Evolutionary conservation across 306 rosid species (phyloP).

Genomic region (Cucumis melo): DNA sequence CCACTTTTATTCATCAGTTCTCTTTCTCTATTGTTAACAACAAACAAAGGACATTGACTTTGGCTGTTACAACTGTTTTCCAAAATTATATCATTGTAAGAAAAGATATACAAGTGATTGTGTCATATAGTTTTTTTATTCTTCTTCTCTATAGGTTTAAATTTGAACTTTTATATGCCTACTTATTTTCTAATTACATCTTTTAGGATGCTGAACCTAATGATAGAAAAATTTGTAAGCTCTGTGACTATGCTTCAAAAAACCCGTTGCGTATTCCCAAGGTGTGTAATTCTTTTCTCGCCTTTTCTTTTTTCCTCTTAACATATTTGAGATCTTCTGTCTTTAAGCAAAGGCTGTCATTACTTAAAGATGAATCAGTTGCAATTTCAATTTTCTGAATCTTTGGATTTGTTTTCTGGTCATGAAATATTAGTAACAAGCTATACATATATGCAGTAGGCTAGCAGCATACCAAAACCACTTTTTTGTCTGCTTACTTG

Average conservation of each 20-base stretch:
- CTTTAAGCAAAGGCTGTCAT: neutral
- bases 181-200: neutral
- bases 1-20: neutral
- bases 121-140: neutral
- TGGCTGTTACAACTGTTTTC: neutral
- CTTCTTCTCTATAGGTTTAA: neutral
- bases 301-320: neutral
- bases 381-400: neutral
- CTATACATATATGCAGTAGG: neutral
- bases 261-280: constrained; percentile 47
- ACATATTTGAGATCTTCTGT: neutral
- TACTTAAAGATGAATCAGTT: neutral
- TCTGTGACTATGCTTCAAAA: constrained; percentile 40
- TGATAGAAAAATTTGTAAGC: constrained; percentile 40
- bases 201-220: constrained; percentile 40
- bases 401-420: neutral
- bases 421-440: neutral
- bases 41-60: neutral
- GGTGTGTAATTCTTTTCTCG: constrained; percentile 9
- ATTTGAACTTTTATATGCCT: constrained; percentile 3
- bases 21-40: neutral
- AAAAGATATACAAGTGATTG: neutral
- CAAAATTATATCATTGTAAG: neutral
- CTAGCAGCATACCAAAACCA: neutral
- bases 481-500: neutral